Conservation (phyloP, 495 filamentous ascomycete genomes). For the Penicillium simplicissimum region DNA sequence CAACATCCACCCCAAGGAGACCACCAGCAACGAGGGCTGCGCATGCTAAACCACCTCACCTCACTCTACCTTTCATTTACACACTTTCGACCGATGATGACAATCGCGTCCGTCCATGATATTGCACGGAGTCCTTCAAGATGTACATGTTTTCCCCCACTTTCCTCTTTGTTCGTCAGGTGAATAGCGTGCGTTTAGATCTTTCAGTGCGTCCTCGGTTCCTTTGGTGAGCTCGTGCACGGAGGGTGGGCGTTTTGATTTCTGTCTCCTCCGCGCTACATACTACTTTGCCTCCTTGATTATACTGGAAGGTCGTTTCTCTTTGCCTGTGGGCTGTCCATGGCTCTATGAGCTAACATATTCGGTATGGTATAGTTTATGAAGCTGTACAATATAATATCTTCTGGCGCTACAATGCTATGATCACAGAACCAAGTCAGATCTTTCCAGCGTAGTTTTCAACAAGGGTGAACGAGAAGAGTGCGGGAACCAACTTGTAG, state of each 20-base stretch:
- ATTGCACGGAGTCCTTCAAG: conserved; percentile 40
- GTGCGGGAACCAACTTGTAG: not conserved
- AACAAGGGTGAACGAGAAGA: too few relatives aligned
- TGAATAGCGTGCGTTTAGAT: conserved; percentile 38
- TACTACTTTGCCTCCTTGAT: conserved; percentile 19
- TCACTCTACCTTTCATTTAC: conserved; percentile 9
- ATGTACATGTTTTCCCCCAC: conserved; percentile 43
- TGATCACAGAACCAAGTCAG: not conserved
- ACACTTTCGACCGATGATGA: conserved; percentile 34
- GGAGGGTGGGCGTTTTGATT: conserved; percentile 26
- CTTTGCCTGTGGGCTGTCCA: conserved; percentile 12
- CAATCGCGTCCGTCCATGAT: conserved; percentile 44
- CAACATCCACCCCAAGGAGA: conserved; percentile 75
- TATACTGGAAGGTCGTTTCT: conserved; percentile 15
- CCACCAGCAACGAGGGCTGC: conserved; percentile 75
- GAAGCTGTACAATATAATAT: conserved; percentile 32
- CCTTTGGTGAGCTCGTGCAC: conserved; percentile 18
- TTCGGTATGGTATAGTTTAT: conserved; percentile 28
- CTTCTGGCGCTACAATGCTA: not conserved
- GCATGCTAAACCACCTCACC: conserved; percentile 59
- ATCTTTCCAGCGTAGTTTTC: not conserved
- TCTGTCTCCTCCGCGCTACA: conserved; percentile 25
- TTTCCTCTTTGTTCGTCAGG: conserved; percentile 22
- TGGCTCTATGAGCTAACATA: conserved; percentile 16
- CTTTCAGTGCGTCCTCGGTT: conserved; percentile 20